Base-by-base conservation (phyloP, 176 grass and related monocot species). In the Leersia perrieri region DNA sequence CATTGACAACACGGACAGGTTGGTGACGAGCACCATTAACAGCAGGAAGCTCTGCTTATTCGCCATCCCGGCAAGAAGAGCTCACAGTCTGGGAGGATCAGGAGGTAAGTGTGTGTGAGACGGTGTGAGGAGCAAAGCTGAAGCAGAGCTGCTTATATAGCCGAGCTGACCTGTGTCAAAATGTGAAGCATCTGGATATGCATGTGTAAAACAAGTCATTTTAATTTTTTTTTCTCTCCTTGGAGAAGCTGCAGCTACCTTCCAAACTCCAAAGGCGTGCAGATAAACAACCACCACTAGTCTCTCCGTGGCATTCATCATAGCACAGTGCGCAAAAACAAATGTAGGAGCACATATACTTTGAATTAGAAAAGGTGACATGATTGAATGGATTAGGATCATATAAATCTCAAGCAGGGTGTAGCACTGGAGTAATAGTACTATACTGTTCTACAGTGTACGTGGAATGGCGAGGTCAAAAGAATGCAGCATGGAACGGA, bases 121-220 rank as follows among this genome's bases (percentile, higher is more conserved):
- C 4, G n/a, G 63, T 13, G 67, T 36, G 32, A 8, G 18, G 0
- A 80, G 26, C 11, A 39, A 27, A 31, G 51, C 35, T 30, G 29
- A 31, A 23, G 53, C 23, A 26, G 27, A 66, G 28, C 41, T n/a
- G 40, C 18, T 77, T 87, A 66, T 87, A 77, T 72, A 83, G 65
- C 18, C 49, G 49, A 53, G 20, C 2, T 53, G 18, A 53, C 5
- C 20, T 23, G 51, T 18, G 25, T 60, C 32, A n/a, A 29, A 31
- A 39, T 32, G 4, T 15, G 22, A 73, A 4, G 7, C 29, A 57
- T 34, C 33, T 18, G 11, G 32, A 27, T 60, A 34, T 2, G 75
- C 15, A 29, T 15, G 74, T 28, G 73, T 58, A 25, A 68, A 68
- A 42, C 26, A 75, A 53, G 31, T 63, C 32, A 30, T 20, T 69